Conservation (phyloP, 441 rosid species). For the Gossypium davidsonii region DNA sequence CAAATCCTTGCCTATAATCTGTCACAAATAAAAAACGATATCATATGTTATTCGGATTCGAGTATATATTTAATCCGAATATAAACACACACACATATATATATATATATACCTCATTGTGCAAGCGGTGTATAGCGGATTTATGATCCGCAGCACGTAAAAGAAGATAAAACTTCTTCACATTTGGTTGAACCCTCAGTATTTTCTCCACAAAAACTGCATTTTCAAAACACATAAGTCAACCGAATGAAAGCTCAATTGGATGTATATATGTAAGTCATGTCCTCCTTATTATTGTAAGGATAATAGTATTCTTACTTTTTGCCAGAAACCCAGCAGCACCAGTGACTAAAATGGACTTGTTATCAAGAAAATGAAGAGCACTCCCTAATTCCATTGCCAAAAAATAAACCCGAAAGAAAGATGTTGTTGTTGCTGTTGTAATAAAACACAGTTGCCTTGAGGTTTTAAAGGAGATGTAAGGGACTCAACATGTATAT, state of each 20-base stretch:
- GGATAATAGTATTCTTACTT: slow-evolving; percentile 22
- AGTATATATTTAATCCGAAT: not conserved
- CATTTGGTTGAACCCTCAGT: slow-evolving; percentile 54
- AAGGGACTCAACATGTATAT: not conserved
- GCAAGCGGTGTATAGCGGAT: slow-evolving; percentile 41
- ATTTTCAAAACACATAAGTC: not conserved
- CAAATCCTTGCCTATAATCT: slow-evolving; percentile 28
- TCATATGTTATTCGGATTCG: not conserved
- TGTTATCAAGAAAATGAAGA: slow-evolving; percentile 47
- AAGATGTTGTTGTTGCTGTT: too few species aligned
- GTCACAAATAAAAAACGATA: not conserved
- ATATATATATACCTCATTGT: slow-evolving; percentile 32
- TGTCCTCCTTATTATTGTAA: too few species aligned
- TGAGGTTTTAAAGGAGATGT: not conserved
- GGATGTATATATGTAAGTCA: too few species aligned
- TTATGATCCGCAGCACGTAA: slow-evolving; percentile 49
- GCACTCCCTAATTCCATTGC: slow-evolving; percentile 45
- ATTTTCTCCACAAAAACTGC: slow-evolving; percentile 60
- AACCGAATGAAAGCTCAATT: too few species aligned
- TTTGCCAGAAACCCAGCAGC: slow-evolving; percentile 65
- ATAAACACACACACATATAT: not conserved
- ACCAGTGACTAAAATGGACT: slow-evolving; percentile 52
- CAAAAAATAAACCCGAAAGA: not conserved
- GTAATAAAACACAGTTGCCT: not conserved
- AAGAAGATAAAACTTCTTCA: slow-evolving; percentile 54